Conservation (phyloP, 139 green algal species). For the Astrephomene gubernaculifera region DNA sequence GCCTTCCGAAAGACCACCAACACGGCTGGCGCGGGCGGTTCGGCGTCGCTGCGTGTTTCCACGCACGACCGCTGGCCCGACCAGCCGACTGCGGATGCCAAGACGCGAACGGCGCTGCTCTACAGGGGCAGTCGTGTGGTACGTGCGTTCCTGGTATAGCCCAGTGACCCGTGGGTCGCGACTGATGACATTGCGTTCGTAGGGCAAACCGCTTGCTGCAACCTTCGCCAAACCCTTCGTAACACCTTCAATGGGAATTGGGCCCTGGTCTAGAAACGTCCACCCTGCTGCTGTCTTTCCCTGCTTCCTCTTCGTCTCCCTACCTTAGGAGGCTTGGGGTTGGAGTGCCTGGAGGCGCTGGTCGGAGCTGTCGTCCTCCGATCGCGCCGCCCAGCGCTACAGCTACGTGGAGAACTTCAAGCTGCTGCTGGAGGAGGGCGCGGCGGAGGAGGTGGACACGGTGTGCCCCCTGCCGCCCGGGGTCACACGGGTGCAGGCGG, state of each 20-base stretch:
- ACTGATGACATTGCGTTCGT: no score
- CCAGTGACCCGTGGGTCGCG: constrained; percentile 22
- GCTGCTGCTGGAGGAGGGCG: constrained; percentile 31
- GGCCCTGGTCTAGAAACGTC: no score
- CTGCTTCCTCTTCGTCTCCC: no score
- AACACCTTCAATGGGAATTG: no score
- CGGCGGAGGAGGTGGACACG: constrained; percentile 12
- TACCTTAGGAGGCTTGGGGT: constrained; percentile 31
- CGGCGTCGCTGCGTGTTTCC: background rate
- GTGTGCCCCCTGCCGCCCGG: constrained; percentile 27
- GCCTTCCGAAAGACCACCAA: background rate
- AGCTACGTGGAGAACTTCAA: constrained; percentile 37
- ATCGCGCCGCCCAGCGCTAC: background rate
- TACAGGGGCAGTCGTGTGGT: constrained; percentile 4
- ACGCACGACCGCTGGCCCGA: constrained; percentile 23
- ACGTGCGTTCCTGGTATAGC: no score
- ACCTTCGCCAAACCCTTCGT: no score
- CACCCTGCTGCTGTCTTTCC: no score
- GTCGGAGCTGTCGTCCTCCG: background rate
- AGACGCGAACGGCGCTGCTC: constrained; percentile 35
- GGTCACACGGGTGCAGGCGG: constrained; percentile 21
- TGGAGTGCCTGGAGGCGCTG: constrained; percentile 30
- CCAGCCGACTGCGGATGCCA: constrained; percentile 21
- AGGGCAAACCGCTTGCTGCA: no score
- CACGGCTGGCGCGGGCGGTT: no score